phyloP scores from a whole-genome alignment of 768 basidiomycete genomes.

The Cytidiella melzeri region DNA sequence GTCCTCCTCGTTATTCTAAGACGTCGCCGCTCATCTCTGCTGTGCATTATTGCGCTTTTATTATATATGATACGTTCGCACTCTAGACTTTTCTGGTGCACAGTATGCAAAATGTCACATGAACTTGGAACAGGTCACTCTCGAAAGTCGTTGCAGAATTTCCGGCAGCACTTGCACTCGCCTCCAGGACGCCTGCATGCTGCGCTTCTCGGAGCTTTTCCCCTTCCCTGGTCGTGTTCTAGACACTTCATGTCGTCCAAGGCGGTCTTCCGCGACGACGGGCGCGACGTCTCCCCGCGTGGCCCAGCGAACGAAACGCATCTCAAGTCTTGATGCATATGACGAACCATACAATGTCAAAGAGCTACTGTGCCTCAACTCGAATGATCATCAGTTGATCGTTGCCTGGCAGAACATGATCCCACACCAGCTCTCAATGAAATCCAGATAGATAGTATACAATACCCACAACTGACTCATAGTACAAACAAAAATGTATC shows the following conservation, averaged over 20 bases:
- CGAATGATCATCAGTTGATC: slow-evolving; percentile 1
- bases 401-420: neutral
- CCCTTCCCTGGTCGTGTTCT: neutral
- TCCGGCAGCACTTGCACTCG: neutral
- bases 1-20: neutral
- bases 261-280: neutral
- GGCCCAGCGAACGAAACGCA: neutral
- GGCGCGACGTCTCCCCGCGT: neutral
- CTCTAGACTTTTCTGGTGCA: neutral
- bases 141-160: neutral
- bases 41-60: neutral
- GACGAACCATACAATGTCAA: neutral
- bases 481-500: neutral
- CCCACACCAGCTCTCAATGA: neutral
- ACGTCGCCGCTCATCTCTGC: slow-evolving; percentile 1
- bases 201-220: neutral
- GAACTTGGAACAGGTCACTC: neutral
- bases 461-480: neutral
- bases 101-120: neutral
- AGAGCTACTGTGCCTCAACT: neutral
- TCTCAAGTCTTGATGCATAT: neutral
- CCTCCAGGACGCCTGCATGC: neutral
- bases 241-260: neutral
- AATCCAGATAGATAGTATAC: neutral
- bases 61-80: neutral